Evolutionary conservation across 2,329 filamentous ascomycete species (phyloP), one percentile per base, ranked within the genome.

Genomic region (Massarina eburnea): DNA sequence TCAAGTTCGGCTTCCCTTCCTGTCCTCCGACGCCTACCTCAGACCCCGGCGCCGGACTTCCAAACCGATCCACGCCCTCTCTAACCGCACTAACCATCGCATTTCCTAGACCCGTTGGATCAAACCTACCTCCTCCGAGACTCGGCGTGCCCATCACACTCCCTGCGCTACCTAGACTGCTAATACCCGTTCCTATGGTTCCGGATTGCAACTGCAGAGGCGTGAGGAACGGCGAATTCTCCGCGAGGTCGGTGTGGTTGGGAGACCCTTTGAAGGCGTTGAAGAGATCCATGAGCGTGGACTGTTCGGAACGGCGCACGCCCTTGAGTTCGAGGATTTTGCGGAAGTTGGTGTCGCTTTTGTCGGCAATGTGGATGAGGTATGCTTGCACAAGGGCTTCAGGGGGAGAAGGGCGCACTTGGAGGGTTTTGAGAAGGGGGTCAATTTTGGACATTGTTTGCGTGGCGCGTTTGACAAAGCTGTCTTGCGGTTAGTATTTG

Each of bases 321-420:
- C 94, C 94, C 71, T 99, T 99, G 52, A 99, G 80, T 40, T 99
- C 94, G 36, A 99, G 83, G 48, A 99, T 88, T 73, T 96, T 97
- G 66, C 85, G 85, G 80, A 99, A 99, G 73, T 99, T 99, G 61
- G 83, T 82, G 67, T 97, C 94, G 53, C 88, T 95, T 45, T 88
- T 85, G 76, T 99, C 94, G 56, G 84, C 91, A 55, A 99, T 94
- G 73, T 97, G 94, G 70, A 97, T 95, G 26, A 99, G 84, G 68
- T 99, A 99, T 26, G 94, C 94, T 73, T 97, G 92, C 0, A 99
- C 91, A 3, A 99, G 82, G 2, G 89, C 92, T 75, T 99, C 94
- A 0, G 92, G 88, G 0, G 94, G 94, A 4, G 88, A 89, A 2
- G 91, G 84, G 21, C 89, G 89, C 38, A 99, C 92, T 76, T 99